These are phyloP conservation scores for Durusdinium trenchii DNA, from an alignment of 73 alveolate genomes.

Conservation along the genomic window DNA sequence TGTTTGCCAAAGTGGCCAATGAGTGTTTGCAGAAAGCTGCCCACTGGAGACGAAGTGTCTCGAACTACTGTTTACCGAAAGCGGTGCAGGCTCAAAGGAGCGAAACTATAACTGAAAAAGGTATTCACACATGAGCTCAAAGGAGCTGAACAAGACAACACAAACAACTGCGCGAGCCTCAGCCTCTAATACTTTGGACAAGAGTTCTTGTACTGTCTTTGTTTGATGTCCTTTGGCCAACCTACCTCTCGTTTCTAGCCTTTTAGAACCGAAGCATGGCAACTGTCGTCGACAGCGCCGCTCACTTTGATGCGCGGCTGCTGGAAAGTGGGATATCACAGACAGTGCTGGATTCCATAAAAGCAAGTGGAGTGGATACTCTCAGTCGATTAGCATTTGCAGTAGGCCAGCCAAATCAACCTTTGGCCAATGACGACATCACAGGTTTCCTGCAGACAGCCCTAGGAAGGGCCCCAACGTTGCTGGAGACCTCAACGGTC, in stretches of 20 bases:
- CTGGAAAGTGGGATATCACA: background rate
- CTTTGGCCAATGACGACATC: background rate
- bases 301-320: background rate
- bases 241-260: background rate
- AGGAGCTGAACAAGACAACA: background rate
- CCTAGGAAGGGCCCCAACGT: background rate
- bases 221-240: background rate
- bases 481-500: background rate
- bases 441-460: background rate
- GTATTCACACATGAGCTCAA: background rate
- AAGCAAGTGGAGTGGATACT: background rate
- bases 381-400: background rate
- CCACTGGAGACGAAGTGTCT: background rate
- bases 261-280: background rate
- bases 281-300: background rate
- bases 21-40: background rate
- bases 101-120: background rate
- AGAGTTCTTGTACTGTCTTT: background rate
- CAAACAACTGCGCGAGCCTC: background rate
- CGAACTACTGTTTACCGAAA: too few species aligned
- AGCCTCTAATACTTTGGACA: background rate
- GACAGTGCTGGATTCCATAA: background rate
- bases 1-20: background rate
- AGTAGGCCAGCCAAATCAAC: background rate
- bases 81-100: background rate